Percentiles rank a stretch among this genome's conserved stretches.
phyloP scores from a whole-genome alignment of 306 rosid species.

The Cicer yamashitae region DNA sequence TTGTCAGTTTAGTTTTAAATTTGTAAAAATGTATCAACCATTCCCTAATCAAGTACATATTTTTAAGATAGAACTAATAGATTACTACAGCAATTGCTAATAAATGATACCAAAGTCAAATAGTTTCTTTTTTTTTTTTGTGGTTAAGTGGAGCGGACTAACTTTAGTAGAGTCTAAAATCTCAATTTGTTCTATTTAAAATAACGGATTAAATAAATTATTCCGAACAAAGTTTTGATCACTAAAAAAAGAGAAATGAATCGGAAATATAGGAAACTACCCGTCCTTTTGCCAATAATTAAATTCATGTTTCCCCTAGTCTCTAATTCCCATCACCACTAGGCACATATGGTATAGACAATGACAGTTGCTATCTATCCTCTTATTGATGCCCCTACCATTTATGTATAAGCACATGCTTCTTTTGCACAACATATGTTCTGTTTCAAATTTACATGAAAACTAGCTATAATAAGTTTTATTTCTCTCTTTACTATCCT shows the following conservation, averaged over 20 bases:
- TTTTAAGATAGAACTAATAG: conserved; percentile 29
- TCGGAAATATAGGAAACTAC: conserved; percentile 38
- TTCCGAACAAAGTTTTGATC: conserved; percentile 44
- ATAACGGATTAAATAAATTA: too few species aligned
- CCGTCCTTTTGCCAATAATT: conserved; percentile 45
- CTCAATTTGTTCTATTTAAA: too few species aligned
- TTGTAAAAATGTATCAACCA: neutral
- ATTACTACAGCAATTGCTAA: neutral
- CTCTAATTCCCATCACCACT: conserved; percentile 54
- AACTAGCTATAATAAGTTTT: conserved; percentile 48
- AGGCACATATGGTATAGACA: conserved; percentile 70
- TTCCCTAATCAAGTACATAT: neutral
- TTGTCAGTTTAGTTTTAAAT: neutral
- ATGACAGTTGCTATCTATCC: conserved; percentile 72
- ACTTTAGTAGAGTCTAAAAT: too few species aligned
- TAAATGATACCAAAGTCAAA: conserved; percentile 17
- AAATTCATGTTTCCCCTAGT: conserved; percentile 75
- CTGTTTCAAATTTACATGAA: conserved; percentile 62
- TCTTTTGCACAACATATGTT: conserved; percentile 70
- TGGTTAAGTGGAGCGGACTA: too few species aligned
- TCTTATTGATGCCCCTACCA: conserved; percentile 67
- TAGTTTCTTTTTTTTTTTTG: neutral
- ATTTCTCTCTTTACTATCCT: conserved; percentile 46
- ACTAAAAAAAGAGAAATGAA: conserved; percentile 45
- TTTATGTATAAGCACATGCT: conserved; percentile 73